Evolutionary conservation across 2,329 filamentous ascomycete genomes (phyloP).

Genomic region (Hypoxylon sp.): DNA sequence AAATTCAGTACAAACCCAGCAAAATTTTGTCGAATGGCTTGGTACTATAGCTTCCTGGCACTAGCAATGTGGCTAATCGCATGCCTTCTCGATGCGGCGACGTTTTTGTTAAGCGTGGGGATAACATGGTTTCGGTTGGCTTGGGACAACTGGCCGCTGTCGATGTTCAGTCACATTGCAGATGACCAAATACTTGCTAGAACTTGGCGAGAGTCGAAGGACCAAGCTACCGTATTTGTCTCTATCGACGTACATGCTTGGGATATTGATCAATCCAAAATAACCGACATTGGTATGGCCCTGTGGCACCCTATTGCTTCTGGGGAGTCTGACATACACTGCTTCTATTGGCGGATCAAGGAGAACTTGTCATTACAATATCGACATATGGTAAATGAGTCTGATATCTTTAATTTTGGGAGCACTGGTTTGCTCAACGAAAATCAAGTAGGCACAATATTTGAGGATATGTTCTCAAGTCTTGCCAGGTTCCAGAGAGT

Average conservation of each 20-base stretch:
- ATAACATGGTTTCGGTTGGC: no score
- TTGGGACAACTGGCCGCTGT: no score
- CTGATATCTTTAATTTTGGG: conserved; percentile 22
- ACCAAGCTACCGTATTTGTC: no score
- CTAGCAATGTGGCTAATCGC: no score
- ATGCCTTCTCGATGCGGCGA: no score
- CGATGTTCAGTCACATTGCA: no score
- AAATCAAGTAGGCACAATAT: background rate
- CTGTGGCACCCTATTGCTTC: background rate
- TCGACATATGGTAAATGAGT: background rate
- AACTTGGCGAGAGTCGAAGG: no score
- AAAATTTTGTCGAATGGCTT: no score
- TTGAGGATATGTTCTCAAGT: conserved; percentile 10
- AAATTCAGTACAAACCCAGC: no score
- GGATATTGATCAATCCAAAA: conserved; percentile 8
- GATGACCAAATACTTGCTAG: no score
- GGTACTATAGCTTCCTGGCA: no score
- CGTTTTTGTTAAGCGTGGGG: no score
- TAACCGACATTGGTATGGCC: conserved; percentile 27
- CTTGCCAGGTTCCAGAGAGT: background rate
- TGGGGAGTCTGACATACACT: background rate
- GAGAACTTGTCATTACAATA: conserved; percentile 5
- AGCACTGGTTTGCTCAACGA: background rate
- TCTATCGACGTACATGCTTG: conserved; percentile 12
- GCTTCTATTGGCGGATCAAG: conserved; percentile 24